A percentile compares a stretch with the other conserved stretches of the same genome.
Conservation (phyloP, 495 filamentous ascomycete genomes). For the Hypoxylon fragiforme region DNA sequence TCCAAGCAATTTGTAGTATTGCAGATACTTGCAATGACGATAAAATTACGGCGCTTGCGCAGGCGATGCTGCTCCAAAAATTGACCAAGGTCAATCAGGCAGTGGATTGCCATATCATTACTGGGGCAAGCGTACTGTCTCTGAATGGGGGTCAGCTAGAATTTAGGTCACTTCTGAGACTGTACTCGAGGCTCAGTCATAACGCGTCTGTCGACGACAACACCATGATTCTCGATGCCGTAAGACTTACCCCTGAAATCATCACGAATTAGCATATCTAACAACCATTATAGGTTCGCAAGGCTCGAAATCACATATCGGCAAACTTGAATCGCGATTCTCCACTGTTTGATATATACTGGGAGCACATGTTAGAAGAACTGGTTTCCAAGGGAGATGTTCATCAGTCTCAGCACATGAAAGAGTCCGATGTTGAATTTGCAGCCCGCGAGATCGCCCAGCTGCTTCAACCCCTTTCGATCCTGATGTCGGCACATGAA, state of each 20-base stretch:
- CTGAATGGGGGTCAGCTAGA: slow-evolving; percentile 73
- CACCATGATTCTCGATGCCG: slow-evolving; percentile 60
- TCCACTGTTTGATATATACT: slow-evolving; percentile 73
- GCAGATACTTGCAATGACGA: slow-evolving; percentile 79
- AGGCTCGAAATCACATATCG: slow-evolving; percentile 78
- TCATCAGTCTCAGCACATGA: slow-evolving; percentile 58
- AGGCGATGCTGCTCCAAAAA: slow-evolving; percentile 94
- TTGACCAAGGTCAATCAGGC: slow-evolving; percentile 75
- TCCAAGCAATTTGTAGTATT: slow-evolving; percentile 87
- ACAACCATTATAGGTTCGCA: slow-evolving; percentile 57
- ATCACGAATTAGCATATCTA: background rate
- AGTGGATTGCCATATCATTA: slow-evolving; percentile 82
- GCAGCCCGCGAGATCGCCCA: slow-evolving; percentile 82
- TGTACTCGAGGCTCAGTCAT: slow-evolving; percentile 72
- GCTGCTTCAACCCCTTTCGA: slow-evolving; percentile 77
- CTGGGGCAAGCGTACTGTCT: slow-evolving; percentile 76
- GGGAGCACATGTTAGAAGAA: slow-evolving; percentile 81
- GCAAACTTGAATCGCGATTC: slow-evolving; percentile 66
- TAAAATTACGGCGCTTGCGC: slow-evolving; percentile 91
- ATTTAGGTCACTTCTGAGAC: slow-evolving; percentile 80
- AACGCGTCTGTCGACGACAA: slow-evolving; percentile 71
- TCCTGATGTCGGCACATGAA: slow-evolving; percentile 66
- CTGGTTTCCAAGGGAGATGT: slow-evolving; percentile 88
- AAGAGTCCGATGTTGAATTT: slow-evolving; percentile 73
- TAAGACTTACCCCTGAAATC: slow-evolving; percentile 48